Percentiles rank a stretch among this genome's conserved stretches.
These are phyloP conservation scores for Ogataea naganishii DNA, from an alignment of 805 yeast genomes.

Conservation along the genomic window DNA sequence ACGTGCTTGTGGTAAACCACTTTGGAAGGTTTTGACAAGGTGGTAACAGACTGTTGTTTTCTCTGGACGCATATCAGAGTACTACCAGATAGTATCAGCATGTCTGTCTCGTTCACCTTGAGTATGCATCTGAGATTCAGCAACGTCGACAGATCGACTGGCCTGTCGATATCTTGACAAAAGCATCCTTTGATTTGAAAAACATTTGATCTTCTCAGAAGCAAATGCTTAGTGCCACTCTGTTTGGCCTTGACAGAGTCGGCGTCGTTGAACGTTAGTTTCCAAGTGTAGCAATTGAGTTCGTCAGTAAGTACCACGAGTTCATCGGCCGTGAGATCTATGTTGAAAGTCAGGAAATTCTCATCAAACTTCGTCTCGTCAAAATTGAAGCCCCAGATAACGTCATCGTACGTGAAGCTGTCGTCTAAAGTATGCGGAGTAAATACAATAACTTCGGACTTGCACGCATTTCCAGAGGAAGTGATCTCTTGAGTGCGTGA, in stretches of 20 bases:
- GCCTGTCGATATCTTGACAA: constrained; percentile 3
- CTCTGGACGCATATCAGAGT: constrained; percentile 20
- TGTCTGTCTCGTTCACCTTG: constrained; percentile 19
- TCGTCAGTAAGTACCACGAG: constrained; percentile 22
- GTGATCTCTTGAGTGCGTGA: no score
- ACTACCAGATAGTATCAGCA: constrained; percentile 19
- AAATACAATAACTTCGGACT: constrained; percentile 22
- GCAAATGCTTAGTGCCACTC: not conserved
- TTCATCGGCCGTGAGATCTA: constrained; percentile 19
- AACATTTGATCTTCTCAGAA: constrained; percentile 11
- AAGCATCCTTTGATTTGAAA: constrained; percentile 21
- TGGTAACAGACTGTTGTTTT: no score
- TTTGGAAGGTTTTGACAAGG: no score
- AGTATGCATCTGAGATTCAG: constrained; percentile 17
- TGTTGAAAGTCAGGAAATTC: constrained; percentile 18
- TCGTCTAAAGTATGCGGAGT: constrained; percentile 16
- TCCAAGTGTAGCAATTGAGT: constrained; percentile 27
- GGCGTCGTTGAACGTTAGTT: constrained; percentile 7
- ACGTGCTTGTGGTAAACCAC: constrained; percentile 15
- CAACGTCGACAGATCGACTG: constrained; percentile 11
- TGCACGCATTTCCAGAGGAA: constrained; percentile 10
- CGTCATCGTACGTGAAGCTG: constrained; percentile 17
- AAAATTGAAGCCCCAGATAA: constrained; percentile 27
- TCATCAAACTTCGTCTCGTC: constrained; percentile 18
- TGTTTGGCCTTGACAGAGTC: not conserved